Evolutionary conservation across 352 stramenopile genomes (phyloP), one percentile per base, ranked within the genome.

Genomic region (Phytophthora idaei): DNA sequence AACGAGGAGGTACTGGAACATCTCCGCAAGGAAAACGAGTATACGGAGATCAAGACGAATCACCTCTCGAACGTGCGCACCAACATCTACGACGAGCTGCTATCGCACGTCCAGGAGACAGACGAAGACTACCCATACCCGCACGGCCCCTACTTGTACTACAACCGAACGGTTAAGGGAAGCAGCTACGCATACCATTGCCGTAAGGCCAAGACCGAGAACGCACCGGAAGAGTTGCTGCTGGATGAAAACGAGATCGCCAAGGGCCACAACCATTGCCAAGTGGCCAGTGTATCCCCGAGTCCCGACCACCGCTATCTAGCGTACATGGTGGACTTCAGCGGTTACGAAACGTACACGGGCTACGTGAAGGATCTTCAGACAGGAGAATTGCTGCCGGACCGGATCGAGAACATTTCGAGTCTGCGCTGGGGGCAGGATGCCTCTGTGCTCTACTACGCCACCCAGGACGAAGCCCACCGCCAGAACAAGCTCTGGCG

Each of bases 211-310:
- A 92, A 90, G 69, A 92, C 76, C 39, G 76, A 73, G 29, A 79
- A 74, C 15, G 78, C 81, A 4, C 64, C 83, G 0, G 96, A 99
- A 67, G 83, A 98, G 73, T 71, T 98, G 10, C 69, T 98, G 64
- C 87, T 99, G 41, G 92, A 99, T 77, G 89, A 98, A 61, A 99
- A 99, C 57, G 77, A 83, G 58, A 78, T 98, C 52, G 92, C 94
- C 37, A 80, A 92, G 65, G 85, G 83, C 17, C 89, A 97, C 52
- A 85, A 88, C 48, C 78, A 97, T 74, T 95, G 87, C 64, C 79
- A 93, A 41, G 85, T 98, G 34, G 80, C 87, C 55, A 78, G 71
- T 28, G 80, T 97, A 51, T 77, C 73, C 5, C 71, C 82, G 15
- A 98, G 90, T 45, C 96, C 95, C 5, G 92, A 95, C 67, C 85